Evolutionary conservation across 768 basidiomycete species (phyloP), one percentile per base, ranked within the genome.

Genomic region (Cantharellus cinnabarinus): DNA sequence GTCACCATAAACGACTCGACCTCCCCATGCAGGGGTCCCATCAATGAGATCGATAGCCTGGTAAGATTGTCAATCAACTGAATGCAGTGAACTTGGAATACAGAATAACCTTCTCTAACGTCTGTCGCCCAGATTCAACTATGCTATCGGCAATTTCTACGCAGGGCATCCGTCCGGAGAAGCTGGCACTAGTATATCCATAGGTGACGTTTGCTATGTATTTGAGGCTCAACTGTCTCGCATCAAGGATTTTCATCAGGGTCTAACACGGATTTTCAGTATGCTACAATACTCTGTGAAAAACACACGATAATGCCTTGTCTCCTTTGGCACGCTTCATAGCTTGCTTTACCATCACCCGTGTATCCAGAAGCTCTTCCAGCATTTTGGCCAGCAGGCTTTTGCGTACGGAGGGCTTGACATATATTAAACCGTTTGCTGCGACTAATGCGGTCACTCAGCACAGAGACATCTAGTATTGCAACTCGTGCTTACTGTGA

Each of bases 111-210:
- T 90, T 89, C 70, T 97, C 94, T 29, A 98, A 72, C 0, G 89
- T 97, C 70, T 98, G 93, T 44, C 95, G 76, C 3, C 95, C 94
- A 50, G 81, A 93, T 71, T 98, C 91, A 0, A 99, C 94, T 64
- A 98, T 98, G 59, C 89, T 89, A 65, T 99, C 95, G 0, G 95
- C 95, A 44, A 99, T 89, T 68, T 98, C 93, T 20, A 97, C 93
- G 5, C 88, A 89, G 34, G 95, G 95, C 95, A 99, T 98, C 54
- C 95, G 76, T 2, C 95, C 95, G 14, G 93, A 97, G 66, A 82
- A 95, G 1, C 86, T 85, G 2, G 95, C 95, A 61, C 85, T 77
- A 0, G 94, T 97, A 67, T 99, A 98, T 0, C 95, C 94, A 65
- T 99, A 98, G 0, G 89, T 97, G 44, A 88, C 85, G 67, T 97